phyloP scores from a whole-genome alignment of 116 monocot species.

The Iris pallida region DNA sequence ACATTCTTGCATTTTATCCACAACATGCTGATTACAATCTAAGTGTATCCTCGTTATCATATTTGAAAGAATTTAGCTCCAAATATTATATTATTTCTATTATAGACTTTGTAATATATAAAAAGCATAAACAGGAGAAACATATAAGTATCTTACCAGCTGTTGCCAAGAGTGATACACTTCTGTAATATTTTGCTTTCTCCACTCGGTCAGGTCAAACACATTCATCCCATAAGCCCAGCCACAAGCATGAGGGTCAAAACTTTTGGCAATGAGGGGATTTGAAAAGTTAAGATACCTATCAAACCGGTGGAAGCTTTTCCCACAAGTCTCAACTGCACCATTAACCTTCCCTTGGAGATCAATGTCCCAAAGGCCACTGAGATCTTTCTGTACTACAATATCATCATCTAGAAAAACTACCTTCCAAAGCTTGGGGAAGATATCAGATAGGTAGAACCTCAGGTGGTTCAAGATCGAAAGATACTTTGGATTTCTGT shows the following conservation, averaged over 20 bases:
- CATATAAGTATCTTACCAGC: slow-evolving; percentile 8
- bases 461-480: slow-evolving; percentile 22
- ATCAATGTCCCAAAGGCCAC: slow-evolving; percentile 14
- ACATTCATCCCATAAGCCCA: slow-evolving; percentile 22
- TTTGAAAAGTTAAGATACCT: slow-evolving; percentile 22
- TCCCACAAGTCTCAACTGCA: slow-evolving; percentile 21
- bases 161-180: slow-evolving; percentile 19
- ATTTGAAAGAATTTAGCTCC: too few species aligned
- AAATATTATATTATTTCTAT: too few species aligned
- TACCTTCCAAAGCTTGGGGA: slow-evolving; percentile 18
- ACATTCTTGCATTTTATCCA: too few species aligned
- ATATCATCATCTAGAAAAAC: slow-evolving; percentile 21
- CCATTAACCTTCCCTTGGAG: slow-evolving; percentile 21
- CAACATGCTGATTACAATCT: too few species aligned
- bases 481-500: slow-evolving; percentile 23
- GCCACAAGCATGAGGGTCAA: slow-evolving; percentile 13
- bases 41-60: too few species aligned
- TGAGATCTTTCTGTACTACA: slow-evolving; percentile 19
- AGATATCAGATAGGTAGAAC: slow-evolving; percentile 17
- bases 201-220: slow-evolving; percentile 21
- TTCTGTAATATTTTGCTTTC: slow-evolving; percentile 15
- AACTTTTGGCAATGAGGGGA: slow-evolving; percentile 6
- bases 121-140: too few species aligned
- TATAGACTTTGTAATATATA: too few species aligned
- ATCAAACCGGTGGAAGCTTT: slow-evolving; percentile 12